Percentiles rank a stretch among this genome's conserved stretches.
phyloP scores from a whole-genome alignment of 129 eudicot species.

The Ambrosia trifida region DNA sequence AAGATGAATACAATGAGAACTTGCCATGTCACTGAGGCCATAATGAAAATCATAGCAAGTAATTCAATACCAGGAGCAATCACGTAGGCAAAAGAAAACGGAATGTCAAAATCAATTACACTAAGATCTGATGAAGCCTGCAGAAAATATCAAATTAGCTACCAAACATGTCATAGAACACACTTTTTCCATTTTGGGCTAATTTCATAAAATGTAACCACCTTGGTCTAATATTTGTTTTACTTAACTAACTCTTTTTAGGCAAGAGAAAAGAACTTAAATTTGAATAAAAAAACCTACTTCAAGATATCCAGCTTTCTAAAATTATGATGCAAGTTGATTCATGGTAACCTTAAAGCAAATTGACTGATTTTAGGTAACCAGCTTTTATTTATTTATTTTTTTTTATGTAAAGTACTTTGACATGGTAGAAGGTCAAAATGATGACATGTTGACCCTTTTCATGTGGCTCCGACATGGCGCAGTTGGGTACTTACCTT shows the following conservation, averaged over 20 bases:
- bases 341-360: too few relatives aligned
- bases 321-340: too few relatives aligned
- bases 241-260: background rate
- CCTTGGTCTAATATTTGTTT: background rate
- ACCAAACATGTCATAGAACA: background rate
- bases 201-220: background rate
- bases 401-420: background rate
- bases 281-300: background rate
- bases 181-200: background rate
- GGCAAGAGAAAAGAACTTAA: background rate
- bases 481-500: background rate
- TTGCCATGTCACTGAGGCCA: constrained; percentile 90
- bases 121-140: constrained; percentile 77
- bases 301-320: background rate
- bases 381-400: background rate
- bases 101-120: constrained; percentile 61
- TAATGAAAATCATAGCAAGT: constrained; percentile 43
- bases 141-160: background rate
- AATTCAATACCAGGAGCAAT: constrained; percentile 43
- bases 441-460: too few relatives aligned
- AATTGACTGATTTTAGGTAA: background rate
- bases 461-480: background rate
- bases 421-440: too few relatives aligned
- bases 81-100: constrained; percentile 36
- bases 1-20: constrained; percentile 67